phyloP scores from a whole-genome alignment of 2,329 filamentous ascomycete genomes.

The Huntiella moniliformis region DNA sequence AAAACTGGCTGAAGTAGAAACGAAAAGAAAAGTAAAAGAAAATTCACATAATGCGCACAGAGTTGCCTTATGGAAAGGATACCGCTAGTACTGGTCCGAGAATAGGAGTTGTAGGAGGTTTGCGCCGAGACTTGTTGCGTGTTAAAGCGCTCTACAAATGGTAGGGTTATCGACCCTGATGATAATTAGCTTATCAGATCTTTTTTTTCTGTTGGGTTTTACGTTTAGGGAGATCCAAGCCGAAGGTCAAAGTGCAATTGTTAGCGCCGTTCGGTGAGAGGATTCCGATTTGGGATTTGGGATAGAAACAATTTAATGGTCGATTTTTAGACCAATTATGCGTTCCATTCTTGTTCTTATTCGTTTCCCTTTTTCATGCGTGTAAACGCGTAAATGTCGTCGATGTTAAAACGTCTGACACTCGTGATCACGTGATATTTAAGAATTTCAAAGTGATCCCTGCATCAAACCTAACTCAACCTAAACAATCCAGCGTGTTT shows the following conservation, averaged over 20 bases:
- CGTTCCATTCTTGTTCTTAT: background rate
- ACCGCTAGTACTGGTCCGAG: background rate
- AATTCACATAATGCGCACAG: background rate
- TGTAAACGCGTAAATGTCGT: background rate
- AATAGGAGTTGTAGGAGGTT: background rate
- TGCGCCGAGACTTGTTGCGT: background rate
- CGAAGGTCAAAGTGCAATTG: background rate
- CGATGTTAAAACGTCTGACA: background rate
- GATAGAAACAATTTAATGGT: no score
- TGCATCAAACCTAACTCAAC: no score
- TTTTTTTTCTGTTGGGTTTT: background rate
- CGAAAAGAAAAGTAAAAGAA: background rate
- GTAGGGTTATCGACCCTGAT: background rate
- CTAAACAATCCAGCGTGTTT: no score
- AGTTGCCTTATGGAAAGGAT: background rate
- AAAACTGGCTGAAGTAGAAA: background rate
- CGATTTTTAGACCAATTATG: no score
- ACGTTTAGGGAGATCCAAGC: no score
- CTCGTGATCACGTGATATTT: constrained; percentile 4
- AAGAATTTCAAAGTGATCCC: no score
- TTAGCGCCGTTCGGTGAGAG: background rate
- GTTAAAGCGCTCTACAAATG: background rate
- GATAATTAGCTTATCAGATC: constrained; percentile 1
- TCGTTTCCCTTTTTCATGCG: background rate
- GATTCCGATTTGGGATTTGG: background rate